phyloP scores from a whole-genome alignment of 2,329 filamentous ascomycete genomes.

The Fusarium sp. region DNA sequence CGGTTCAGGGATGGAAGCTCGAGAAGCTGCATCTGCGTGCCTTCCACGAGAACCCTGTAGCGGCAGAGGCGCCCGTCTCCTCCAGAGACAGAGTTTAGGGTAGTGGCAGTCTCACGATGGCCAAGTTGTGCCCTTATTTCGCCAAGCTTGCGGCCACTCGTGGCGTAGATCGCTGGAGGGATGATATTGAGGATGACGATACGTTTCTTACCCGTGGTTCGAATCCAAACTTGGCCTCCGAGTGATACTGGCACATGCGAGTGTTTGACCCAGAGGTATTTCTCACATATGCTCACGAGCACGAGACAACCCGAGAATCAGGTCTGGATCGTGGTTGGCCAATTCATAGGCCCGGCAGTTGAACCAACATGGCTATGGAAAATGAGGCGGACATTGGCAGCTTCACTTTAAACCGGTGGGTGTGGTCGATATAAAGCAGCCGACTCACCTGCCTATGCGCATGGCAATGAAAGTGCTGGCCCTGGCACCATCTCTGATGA shows the following conservation, averaged over 20 bases:
- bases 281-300: conserved; percentile 25
- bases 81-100: not conserved
- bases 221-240: not conserved
- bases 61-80: not conserved
- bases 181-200: too few species aligned
- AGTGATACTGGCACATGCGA: conserved; percentile 36
- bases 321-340: conserved; percentile 30
- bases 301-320: conserved; percentile 21
- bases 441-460: conserved; percentile 27
- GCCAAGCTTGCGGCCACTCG: not conserved
- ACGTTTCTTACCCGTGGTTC: not conserved
- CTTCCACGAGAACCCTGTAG: not conserved
- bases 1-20: conserved; percentile 30
- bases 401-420: conserved; percentile 22
- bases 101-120: not conserved
- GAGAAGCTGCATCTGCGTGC: conserved; percentile 22
- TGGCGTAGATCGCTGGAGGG: too few species aligned
- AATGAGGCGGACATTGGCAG: conserved; percentile 32
- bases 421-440: conserved; percentile 36
- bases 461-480: conserved; percentile 20
- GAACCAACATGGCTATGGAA: conserved; percentile 15
- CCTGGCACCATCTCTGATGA: conserved; percentile 40
- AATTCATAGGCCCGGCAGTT: conserved; percentile 20
- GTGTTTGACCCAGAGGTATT: conserved; percentile 16
- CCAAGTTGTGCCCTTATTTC: not conserved